A percentile compares a stretch with the other conserved stretches of the same genome.
Evolutionary conservation across 75 land plant species (phyloP).

Genomic region (Sequoia sempervirens): DNA sequence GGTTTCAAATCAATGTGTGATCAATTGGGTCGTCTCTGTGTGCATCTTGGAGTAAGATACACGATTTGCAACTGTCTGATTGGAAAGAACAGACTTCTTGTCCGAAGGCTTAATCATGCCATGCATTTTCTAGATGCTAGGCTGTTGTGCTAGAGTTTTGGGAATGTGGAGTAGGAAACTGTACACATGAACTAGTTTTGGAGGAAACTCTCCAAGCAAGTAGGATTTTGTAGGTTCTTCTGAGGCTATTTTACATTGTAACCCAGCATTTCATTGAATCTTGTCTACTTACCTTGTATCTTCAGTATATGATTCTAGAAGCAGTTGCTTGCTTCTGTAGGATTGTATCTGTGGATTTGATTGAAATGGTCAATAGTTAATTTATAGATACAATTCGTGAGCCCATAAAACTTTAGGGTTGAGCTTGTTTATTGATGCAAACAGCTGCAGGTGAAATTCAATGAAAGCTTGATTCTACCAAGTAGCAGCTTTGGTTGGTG

Average conservation of each 20-base stretch:
- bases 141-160: neutral
- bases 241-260: neutral
- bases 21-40: neutral
- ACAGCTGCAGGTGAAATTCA: neutral
- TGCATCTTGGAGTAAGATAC: neutral
- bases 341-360: neutral
- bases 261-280: neutral
- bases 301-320: neutral
- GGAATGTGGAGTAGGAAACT: neutral
- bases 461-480: neutral
- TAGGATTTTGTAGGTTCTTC: conserved; percentile 6
- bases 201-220: conserved; percentile 5
- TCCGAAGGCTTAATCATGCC: neutral
- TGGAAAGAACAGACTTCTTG: neutral
- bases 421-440: neutral
- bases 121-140: neutral
- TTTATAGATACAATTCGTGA: neutral
- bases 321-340: neutral
- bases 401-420: neutral
- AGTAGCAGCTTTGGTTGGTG: neutral
- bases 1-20: neutral
- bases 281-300: neutral
- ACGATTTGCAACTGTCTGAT: neutral
- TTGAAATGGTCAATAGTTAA: neutral
- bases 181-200: neutral